Base-by-base conservation (phyloP, 805 yeast genomes). In the Jamesozyma lodderae region DNA sequence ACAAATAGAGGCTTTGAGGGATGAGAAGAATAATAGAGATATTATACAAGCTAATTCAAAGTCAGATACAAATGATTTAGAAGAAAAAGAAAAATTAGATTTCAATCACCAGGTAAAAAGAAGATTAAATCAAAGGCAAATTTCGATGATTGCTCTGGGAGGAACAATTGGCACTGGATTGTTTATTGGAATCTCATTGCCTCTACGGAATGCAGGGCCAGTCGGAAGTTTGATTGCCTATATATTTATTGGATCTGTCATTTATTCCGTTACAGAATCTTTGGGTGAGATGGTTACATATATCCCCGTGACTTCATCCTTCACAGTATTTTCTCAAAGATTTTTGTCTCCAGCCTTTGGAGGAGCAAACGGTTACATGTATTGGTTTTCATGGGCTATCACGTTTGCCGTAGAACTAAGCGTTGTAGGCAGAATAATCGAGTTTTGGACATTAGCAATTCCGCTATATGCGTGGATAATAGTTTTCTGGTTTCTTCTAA, bases 281-380 rank as follows among this genome's bases (percentile, higher is more conserved):
- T 62, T 79, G 37, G 86, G 85, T 48, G 87, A 79, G 57, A 77
- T 79, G 86, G 83, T 82, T 38, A 78, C 85, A n/a, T 75, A 67
- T 43, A 73, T 79, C 14, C 86, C 86, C 4, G 70, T 76, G 28
- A 60, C 77, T 6, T 63, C 73, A 3, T 77, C 83, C 0, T 77
- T 78, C 59, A 71, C 79, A 31, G 79, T 75, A 37, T 79, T 78
- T 56, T 68, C 76, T n/a, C 65, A 79, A 8, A 64, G 79, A 46
- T 79, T 77, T 66, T 57, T 77, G 26, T 74, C 80, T 3, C 79
- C 77, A 17, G 74, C 85, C 5, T 55, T 77, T 28, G 87, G 86
- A 41, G 79, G 75, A 34, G 75, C 83, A 23, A 74, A 73, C 42
- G 79, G 81, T 38, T 77, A 79, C 69, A 62, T 71, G 59, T 79